Evolutionary conservation across 2,329 filamentous ascomycete genomes (phyloP).

Genomic region (Zasmidium citrigriseum): DNA sequence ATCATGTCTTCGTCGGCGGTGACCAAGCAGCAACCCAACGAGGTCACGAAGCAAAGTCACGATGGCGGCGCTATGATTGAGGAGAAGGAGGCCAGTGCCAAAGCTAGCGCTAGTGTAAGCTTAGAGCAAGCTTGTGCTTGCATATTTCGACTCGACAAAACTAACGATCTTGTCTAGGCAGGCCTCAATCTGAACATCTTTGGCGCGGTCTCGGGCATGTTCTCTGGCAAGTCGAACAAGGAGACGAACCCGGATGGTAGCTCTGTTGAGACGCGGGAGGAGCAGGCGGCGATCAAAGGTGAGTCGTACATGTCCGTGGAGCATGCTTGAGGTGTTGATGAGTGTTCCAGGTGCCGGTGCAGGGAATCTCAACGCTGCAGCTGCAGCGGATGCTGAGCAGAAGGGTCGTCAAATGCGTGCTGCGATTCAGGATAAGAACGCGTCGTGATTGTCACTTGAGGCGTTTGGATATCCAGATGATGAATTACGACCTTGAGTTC

Average conservation of each 20-base stretch:
- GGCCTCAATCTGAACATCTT: constrained; percentile 41
- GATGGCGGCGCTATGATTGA: constrained; percentile 24
- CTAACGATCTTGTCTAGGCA: constrained; percentile 26
- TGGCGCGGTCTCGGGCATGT: constrained; percentile 36
- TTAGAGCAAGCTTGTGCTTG: background rate
- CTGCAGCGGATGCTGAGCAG: constrained; percentile 29
- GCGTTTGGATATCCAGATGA: background rate
- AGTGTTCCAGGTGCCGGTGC: constrained; percentile 28
- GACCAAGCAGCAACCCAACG: constrained; percentile 12
- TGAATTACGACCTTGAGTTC: background rate
- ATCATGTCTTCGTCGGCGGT: constrained; percentile 15
- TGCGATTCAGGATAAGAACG: constrained; percentile 22
- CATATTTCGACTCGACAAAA: background rate
- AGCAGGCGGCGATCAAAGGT: constrained; percentile 32
- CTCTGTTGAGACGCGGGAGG: constrained; percentile 32
- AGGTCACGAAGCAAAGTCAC: constrained; percentile 16
- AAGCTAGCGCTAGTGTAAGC: constrained; percentile 36
- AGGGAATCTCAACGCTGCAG: constrained; percentile 27
- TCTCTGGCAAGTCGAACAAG: constrained; percentile 36
- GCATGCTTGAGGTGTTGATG: constrained; percentile 3
- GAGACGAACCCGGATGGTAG: constrained; percentile 32
- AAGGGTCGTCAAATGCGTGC: constrained; percentile 23
- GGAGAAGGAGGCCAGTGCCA: constrained; percentile 34
- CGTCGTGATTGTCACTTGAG: constrained; percentile 1
- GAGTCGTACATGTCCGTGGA: constrained; percentile 3